Evolutionary conservation across 1,284 basidiomycete genomes (phyloP), one percentile per base, ranked within the genome.

Genomic region (Heterobasidion irregulare): DNA sequence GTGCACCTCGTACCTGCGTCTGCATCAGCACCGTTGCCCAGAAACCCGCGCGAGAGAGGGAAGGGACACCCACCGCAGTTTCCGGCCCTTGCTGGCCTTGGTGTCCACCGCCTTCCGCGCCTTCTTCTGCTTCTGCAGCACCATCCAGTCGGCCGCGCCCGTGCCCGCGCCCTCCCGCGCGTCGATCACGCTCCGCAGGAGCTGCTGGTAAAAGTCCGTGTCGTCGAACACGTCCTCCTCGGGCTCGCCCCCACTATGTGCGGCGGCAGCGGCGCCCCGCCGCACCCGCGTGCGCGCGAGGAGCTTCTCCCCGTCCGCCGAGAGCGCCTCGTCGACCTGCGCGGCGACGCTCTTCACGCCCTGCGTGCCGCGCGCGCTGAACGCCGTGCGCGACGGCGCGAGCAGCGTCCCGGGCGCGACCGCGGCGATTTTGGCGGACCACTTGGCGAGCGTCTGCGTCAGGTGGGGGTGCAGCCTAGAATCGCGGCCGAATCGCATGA

Each of bases 401-500:
- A 90, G 72, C 49, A 97, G 76, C 38, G 81, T 80, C 2, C 83
- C 83, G 7, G 89, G 84, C 0, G 92, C 83, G 6, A 95, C 93
- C 0, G 93, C 89, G 64, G 94, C 90, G 49, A 97, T 89, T 72
- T 97, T 98, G 38, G 86, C 78, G 7, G 90, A 94, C 94, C 94
- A 98, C 72, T 97, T 97, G 50, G 78, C 73, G 16, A 98, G 77
- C 1, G 90, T 92, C 56, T 84, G 82, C 44, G 92, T 68, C 13
- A 91, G 74, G 61, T 85, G 74, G 1, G 82, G 76, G 63, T 92
- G 90, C 53, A 81, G 80, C 43, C 83, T 86, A 53, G 18, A 13
- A 47, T 16, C 16, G 12, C 9, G 16, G 36, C 35, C 18, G 43
- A 34, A 33, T 35, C 19, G 50, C 47, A n/a, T 36, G 38, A 41